Percentiles rank a stretch among this genome's conserved stretches.
phyloP scores from a whole-genome alignment of 257 asterid genomes.

The Nicotiana tabacum region DNA sequence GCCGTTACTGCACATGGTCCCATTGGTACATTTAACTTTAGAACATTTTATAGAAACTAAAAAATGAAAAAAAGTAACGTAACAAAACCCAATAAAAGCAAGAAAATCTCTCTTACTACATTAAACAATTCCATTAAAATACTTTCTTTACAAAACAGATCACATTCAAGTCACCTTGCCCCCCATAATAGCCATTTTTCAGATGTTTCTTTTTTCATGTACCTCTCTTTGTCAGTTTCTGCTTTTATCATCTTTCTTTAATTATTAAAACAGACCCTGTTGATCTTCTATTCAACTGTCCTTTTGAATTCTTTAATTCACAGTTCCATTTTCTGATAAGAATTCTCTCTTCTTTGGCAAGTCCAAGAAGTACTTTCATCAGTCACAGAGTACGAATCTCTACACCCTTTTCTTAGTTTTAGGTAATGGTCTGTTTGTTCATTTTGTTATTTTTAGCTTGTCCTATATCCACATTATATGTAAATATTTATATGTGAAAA shows the following conservation, averaged over 20 bases:
- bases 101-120: background rate
- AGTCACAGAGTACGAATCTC: background rate
- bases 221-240: background rate
- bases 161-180: background rate
- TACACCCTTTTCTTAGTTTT: background rate
- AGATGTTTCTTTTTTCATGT: background rate
- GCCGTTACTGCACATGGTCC: slow-evolving; percentile 9
- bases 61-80: background rate
- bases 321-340: background rate
- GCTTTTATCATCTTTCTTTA: background rate
- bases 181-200: background rate
- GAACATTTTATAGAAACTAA: background rate
- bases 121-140: background rate
- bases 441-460: background rate
- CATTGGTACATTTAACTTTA: background rate
- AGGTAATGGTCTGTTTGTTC: background rate
- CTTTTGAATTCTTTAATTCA: background rate
- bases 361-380: background rate
- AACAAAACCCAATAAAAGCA: background rate
- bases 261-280: background rate
- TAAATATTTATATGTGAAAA: background rate
- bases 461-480: background rate
- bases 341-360: background rate
- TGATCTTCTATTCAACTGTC: background rate
- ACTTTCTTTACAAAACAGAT: background rate